These are phyloP conservation scores for Chaetomium sp. DNA, from an alignment of 2,329 filamentous ascomycete genomes.

Conservation along the genomic window DNA sequence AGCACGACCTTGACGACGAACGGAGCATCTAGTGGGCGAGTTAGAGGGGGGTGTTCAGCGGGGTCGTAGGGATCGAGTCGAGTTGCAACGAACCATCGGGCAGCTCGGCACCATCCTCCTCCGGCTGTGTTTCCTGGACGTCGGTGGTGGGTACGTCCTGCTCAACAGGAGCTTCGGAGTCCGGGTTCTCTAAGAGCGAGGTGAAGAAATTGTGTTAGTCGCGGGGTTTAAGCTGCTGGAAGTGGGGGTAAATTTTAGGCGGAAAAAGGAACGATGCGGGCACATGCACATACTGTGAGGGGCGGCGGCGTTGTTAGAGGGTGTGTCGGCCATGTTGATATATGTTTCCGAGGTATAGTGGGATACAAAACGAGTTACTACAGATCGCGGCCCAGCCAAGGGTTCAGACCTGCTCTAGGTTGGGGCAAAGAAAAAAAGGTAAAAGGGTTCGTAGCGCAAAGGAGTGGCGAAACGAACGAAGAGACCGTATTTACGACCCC, in stretches of 20 bases:
- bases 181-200: slow-evolving; percentile 16
- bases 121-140: slow-evolving; percentile 16
- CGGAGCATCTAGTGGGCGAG: slow-evolving; percentile 37
- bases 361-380: slow-evolving; percentile 9
- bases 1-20: slow-evolving; percentile 68
- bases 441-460: slow-evolving; percentile 2
- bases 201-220: slow-evolving; percentile 8
- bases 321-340: slow-evolving; percentile 16
- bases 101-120: slow-evolving; percentile 27
- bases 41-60: neutral
- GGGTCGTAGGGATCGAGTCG: neutral
- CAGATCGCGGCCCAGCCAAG: slow-evolving; percentile 7
- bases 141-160: slow-evolving; percentile 14
- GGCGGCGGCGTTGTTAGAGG: slow-evolving; percentile 14
- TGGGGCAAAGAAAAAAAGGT: neutral
- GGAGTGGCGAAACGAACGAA: slow-evolving; percentile 5
- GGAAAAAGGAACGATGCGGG: neutral
- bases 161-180: slow-evolving; percentile 13
- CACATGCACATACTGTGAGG: slow-evolving; percentile 17
- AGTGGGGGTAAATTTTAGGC: neutral
- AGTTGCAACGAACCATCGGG: slow-evolving; percentile 27
- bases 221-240: neutral
- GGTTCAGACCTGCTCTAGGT: slow-evolving; percentile 7
- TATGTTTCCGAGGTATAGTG: slow-evolving; percentile 3
- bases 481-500: slow-evolving; percentile 16